Percentiles rank a stretch among this genome's conserved stretches.
phyloP scores from a whole-genome alignment of 148 eudicot genomes.

The Polygonum aviculare region DNA sequence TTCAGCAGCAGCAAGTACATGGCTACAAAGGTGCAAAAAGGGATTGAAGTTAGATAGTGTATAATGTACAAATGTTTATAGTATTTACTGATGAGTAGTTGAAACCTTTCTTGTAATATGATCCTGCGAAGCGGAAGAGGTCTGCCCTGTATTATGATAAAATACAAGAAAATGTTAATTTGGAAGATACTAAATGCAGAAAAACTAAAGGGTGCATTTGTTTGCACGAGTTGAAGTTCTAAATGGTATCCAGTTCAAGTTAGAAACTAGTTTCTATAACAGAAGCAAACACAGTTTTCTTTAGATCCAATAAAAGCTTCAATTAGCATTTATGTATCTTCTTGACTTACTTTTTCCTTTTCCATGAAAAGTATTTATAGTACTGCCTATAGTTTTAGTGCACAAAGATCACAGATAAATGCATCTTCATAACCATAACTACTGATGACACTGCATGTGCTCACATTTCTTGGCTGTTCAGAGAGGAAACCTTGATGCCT shows the following conservation, averaged over 20 bases:
- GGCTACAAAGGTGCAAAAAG: slow-evolving; percentile 25
- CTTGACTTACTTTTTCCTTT: neutral
- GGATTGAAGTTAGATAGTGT: neutral
- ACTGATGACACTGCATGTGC: slow-evolving; percentile 13
- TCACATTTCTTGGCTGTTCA: slow-evolving; percentile 52
- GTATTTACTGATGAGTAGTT: neutral
- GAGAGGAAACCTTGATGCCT: slow-evolving; percentile 75
- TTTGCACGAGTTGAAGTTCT: no score
- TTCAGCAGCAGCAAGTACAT: slow-evolving; percentile 63
- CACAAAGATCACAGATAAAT: neutral
- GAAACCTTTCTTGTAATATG: slow-evolving; percentile 65
- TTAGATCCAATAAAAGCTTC: no score
- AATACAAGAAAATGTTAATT: neutral
- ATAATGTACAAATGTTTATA: neutral
- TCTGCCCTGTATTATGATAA: slow-evolving; percentile 41
- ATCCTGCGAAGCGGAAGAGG: slow-evolving; percentile 45
- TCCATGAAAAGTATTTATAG: neutral
- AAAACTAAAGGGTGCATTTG: neutral
- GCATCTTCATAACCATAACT: neutral
- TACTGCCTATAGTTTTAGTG: neutral
- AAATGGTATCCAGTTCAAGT: no score
- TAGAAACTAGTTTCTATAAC: no score
- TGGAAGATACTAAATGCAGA: neutral
- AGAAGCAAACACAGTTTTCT: no score
- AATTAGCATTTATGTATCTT: neutral